phyloP scores from a whole-genome alignment of 2,329 filamentous ascomycete species.

The Cladosporium sp. region DNA sequence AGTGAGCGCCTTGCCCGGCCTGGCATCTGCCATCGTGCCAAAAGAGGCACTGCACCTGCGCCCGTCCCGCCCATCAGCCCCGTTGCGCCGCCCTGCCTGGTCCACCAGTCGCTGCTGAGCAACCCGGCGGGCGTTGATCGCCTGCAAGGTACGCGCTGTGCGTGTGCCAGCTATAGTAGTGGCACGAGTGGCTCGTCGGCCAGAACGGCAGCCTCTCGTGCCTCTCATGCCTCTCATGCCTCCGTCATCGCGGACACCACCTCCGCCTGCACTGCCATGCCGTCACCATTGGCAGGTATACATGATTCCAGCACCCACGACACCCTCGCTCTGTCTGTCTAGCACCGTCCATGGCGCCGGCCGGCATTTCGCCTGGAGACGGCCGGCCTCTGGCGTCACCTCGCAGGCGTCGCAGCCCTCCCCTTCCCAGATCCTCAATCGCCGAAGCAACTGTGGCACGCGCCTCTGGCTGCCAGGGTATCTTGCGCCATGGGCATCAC shows the following conservation, averaged over 20 bases:
- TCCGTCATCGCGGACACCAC: no score
- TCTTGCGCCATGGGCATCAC: slow-evolving; percentile 9
- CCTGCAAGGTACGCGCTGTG: slow-evolving; percentile 8
- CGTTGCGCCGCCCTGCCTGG: neutral
- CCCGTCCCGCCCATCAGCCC: neutral
- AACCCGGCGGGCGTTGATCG: slow-evolving; percentile 6
- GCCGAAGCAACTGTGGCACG: slow-evolving; percentile 12
- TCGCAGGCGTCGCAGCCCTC: neutral
- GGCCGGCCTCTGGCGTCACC: neutral
- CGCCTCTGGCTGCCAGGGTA: slow-evolving; percentile 10
- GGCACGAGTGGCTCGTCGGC: no score
- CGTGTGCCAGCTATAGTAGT: slow-evolving; percentile 8
- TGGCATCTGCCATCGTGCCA: neutral
- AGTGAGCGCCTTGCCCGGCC: no score
- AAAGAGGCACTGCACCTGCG: slow-evolving; percentile 2
- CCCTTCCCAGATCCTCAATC: slow-evolving; percentile 3
- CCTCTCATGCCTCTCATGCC: neutral
- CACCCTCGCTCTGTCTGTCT: neutral
- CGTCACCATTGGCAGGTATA: no score
- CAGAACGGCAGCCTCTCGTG: no score
- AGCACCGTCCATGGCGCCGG: slow-evolving; percentile 3
- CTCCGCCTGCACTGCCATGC: no score
- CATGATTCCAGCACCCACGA: no score
- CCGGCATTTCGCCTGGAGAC: slow-evolving; percentile 1
- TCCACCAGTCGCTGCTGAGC: neutral